phyloP scores from a whole-genome alignment of 2,329 filamentous ascomycete genomes.

The Chaetomiaceae sp. region DNA sequence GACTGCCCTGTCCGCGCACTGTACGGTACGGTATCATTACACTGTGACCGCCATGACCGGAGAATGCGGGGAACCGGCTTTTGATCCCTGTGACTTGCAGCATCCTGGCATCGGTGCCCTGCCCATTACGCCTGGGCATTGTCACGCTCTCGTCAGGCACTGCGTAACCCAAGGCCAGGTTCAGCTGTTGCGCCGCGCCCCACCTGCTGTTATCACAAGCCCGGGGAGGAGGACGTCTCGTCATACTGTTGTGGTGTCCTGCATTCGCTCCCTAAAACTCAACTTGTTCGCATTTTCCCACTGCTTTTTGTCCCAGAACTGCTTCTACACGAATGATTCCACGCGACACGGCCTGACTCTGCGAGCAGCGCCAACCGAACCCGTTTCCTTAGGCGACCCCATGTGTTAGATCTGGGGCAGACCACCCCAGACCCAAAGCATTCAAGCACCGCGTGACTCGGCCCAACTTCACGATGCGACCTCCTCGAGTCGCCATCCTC shows the following conservation, averaged over 20 bases:
- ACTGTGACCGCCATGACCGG: not conserved
- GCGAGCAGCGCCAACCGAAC: constrained; percentile 14
- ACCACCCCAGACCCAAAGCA: not conserved
- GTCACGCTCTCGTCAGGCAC: not conserved
- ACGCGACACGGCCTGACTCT: constrained; percentile 15
- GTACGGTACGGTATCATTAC: not conserved
- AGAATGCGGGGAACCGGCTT: constrained; percentile 2
- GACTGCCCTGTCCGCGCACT: no score
- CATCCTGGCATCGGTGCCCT: not conserved
- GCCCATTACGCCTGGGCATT: not conserved
- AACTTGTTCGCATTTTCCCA: not conserved
- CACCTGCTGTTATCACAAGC: constrained; percentile 10
- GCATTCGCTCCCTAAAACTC: constrained; percentile 3
- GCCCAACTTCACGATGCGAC: constrained; percentile 43
- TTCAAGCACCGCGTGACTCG: not conserved
- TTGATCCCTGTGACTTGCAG: not conserved
- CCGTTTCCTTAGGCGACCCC: not conserved
- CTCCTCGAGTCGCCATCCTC: constrained; percentile 51
- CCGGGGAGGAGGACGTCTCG: not conserved
- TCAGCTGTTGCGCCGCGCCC: constrained; percentile 4
- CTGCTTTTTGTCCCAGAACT: not conserved
- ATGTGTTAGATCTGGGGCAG: not conserved
- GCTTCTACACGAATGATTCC: constrained; percentile 14
- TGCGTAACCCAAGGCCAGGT: not conserved
- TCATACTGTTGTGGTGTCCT: not conserved